Conservation (phyloP, 805 yeast genomes). For the Pichia occidentalis region DNA sequence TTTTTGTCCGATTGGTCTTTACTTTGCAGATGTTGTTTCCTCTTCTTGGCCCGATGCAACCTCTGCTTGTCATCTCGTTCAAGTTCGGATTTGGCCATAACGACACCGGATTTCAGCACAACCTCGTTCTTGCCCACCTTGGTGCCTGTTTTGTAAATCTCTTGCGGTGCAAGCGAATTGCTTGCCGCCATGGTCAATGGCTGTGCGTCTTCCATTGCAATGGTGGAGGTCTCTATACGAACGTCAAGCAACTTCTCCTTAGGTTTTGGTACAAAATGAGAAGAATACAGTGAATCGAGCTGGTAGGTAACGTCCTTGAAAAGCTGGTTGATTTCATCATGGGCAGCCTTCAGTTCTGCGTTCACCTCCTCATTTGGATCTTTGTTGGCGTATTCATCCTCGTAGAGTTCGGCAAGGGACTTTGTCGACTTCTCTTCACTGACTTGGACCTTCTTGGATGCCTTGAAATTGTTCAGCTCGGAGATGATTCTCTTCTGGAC, state of each 20-base stretch:
- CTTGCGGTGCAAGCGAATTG: slow-evolving; percentile 89
- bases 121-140: slow-evolving; percentile 50
- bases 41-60: slow-evolving; percentile 78
- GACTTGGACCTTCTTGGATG: slow-evolving; percentile 53
- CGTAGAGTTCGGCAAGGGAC: slow-evolving; percentile 88
- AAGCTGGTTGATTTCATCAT: slow-evolving; percentile 66
- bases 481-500: slow-evolving; percentile 65
- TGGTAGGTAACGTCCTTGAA: slow-evolving; percentile 59
- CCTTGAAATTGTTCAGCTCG: slow-evolving; percentile 56
- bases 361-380: slow-evolving; percentile 32
- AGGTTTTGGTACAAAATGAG: slow-evolving; percentile 90
- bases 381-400: slow-evolving; percentile 61
- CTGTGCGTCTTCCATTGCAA: slow-evolving; percentile 93
- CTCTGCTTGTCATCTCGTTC: slow-evolving; percentile 81
- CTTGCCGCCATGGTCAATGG: slow-evolving; percentile 76
- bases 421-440: slow-evolving; percentile 79
- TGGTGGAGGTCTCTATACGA: slow-evolving; percentile 75
- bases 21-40: slow-evolving; percentile 43
- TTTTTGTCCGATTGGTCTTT: slow-evolving; percentile 28
- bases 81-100: slow-evolving; percentile 75
- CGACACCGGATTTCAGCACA: slow-evolving; percentile 66
- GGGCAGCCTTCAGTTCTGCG: slow-evolving; percentile 65
- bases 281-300: slow-evolving; percentile 86
- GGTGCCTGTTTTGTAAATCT: slow-evolving; percentile 55
- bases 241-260: slow-evolving; percentile 72